phyloP scores from a whole-genome alignment of 495 filamentous ascomycete species.

The Aeminium ludgeri region DNA sequence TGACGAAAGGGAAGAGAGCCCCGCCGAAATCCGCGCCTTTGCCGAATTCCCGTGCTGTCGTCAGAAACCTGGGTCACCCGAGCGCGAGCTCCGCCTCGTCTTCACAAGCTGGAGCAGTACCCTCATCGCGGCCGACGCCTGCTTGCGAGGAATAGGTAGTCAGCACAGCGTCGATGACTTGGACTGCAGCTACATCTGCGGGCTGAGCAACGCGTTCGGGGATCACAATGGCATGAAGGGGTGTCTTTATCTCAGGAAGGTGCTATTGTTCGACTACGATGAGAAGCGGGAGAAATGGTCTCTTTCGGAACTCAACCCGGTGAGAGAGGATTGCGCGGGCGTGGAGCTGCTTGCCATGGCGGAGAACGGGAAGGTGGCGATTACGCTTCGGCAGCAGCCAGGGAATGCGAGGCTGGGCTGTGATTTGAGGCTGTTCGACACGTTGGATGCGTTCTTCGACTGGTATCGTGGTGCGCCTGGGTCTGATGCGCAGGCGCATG shows the following conservation, averaged over 20 bases:
- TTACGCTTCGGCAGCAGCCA: constrained; percentile 8
- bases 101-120: constrained; percentile 14
- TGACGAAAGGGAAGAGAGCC: background rate
- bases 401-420: background rate
- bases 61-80: background rate
- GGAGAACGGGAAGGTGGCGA: constrained; percentile 5
- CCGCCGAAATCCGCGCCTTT: background rate
- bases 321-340: background rate
- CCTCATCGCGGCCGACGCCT: background rate
- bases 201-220: background rate
- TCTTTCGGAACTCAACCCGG: background rate
- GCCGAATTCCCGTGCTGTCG: background rate
- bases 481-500: background rate
- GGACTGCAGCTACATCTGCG: background rate
- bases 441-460: constrained; percentile 1
- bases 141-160: constrained; percentile 1
- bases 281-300: background rate
- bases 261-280: background rate
- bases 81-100: background rate
- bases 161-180: background rate
- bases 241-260: background rate
- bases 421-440: constrained; percentile 8
- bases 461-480: constrained; percentile 11
- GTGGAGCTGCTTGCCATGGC: constrained; percentile 5
- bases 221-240: constrained; percentile 10